Percentiles rank a stretch among this genome's conserved stretches.
These are phyloP conservation scores for Plasmopara halstedii DNA, from an alignment of 352 stramenopile species.

Conservation along the genomic window DNA sequence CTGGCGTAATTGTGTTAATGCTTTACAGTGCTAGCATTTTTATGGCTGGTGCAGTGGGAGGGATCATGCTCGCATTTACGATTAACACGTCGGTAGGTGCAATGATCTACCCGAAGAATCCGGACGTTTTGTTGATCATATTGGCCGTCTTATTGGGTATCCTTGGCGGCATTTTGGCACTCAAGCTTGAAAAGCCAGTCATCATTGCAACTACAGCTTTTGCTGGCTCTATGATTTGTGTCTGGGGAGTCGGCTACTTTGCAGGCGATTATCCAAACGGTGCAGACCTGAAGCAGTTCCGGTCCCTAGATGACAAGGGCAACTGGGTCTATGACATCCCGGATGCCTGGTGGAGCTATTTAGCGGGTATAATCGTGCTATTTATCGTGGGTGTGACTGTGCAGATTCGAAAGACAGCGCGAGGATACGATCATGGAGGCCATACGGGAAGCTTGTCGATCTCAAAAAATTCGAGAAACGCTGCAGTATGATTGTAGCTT, in stretches of 20 bases:
- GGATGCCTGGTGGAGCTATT: constrained; percentile 66
- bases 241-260: constrained; percentile 64
- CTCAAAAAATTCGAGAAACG: constrained; percentile 16
- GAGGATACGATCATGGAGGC: constrained; percentile 36
- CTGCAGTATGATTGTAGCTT: constrained; percentile 15
- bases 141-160: constrained; percentile 35
- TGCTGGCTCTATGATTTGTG: constrained; percentile 40
- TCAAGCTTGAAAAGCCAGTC: constrained; percentile 51
- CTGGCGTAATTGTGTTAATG: constrained; percentile 35
- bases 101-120: constrained; percentile 42
- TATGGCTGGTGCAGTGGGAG: constrained; percentile 31
- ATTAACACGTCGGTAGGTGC: constrained; percentile 43
- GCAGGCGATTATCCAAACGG: constrained; percentile 56
- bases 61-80: constrained; percentile 42
- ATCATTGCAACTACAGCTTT: constrained; percentile 51
- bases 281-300: constrained; percentile 42
- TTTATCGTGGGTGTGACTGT: constrained; percentile 54
- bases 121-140: constrained; percentile 34
- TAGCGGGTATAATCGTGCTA: constrained; percentile 43
- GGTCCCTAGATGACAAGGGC: constrained; percentile 24
- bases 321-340: constrained; percentile 59
- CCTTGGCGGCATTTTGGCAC: constrained; percentile 31
- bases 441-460: constrained; percentile 25
- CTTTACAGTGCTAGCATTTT: constrained; percentile 50
- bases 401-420: constrained; percentile 57